A percentile compares a stretch with the other conserved stretches of the same genome.
Evolutionary conservation across 805 yeast species (phyloP).

Genomic region (Lipomyces yamanashiensis): DNA sequence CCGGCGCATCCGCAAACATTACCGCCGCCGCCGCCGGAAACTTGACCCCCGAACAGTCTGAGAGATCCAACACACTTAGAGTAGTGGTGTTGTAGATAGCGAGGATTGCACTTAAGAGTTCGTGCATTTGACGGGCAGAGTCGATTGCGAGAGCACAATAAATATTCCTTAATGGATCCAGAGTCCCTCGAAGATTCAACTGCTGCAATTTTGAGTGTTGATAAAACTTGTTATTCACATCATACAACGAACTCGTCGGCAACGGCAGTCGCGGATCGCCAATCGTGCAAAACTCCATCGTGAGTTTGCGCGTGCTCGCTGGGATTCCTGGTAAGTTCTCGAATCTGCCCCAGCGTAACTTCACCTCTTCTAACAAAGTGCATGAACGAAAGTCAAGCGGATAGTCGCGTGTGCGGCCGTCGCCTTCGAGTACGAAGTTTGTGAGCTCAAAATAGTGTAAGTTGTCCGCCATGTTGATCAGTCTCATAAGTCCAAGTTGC

Average conservation of each 20-base stretch:
- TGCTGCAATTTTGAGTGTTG: background rate
- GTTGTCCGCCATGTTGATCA: background rate
- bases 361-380: background rate
- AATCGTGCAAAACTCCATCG: background rate
- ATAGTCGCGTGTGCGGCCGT: background rate
- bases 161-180: slow-evolving; percentile 5
- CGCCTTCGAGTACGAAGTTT: slow-evolving; percentile 3
- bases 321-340: slow-evolving; percentile 10
- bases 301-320: background rate
- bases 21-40: slow-evolving; percentile 14
- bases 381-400: slow-evolving; percentile 5
- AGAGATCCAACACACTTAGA: background rate
- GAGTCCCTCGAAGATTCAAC: slow-evolving; percentile 4
- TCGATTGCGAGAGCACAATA: slow-evolving; percentile 4
- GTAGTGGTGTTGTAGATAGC: background rate
- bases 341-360: slow-evolving; percentile 3
- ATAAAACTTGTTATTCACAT: background rate
- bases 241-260: background rate
- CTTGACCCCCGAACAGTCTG: slow-evolving; percentile 1
- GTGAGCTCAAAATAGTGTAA: background rate
- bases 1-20: slow-evolving; percentile 6
- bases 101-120: background rate
- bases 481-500: slow-evolving; percentile 7
- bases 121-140: slow-evolving; percentile 12
- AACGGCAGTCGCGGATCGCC: slow-evolving; percentile 11